Base-by-base conservation (phyloP, 2,329 filamentous ascomycete species). In the Ophidiomyces ophidiicola region DNA sequence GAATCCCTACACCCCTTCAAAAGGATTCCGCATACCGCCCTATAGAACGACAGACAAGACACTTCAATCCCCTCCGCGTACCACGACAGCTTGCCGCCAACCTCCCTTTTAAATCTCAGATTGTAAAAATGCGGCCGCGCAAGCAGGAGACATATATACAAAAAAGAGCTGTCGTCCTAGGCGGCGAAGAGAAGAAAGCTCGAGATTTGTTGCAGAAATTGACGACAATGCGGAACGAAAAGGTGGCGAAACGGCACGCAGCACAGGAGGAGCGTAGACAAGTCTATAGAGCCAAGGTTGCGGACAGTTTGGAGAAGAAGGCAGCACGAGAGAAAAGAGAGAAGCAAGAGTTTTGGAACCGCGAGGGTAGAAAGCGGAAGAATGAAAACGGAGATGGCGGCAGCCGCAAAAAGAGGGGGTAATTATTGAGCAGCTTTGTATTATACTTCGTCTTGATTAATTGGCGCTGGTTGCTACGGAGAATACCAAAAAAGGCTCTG, bases 171-270 rank as follows among this genome's bases (percentile, higher is more conserved):
- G 85, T 96, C n/a, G 76, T 93, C 17, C 63, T 84, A 11, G 71
- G 80, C 8, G 79, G 79, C 18, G 88, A 96, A 60, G 90, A 98
- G 71, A 85, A 81, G 70, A 81, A 80, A 60, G 86, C 86, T 3
- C 71, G 90, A 21, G 78, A 86, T 50, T 68, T 98, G 48, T 80
- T 98, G 77, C 82, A 93, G 66, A 90, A 94, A 69, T 74, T 98
- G 37, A 81, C 83, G 55, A 88, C 87, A 11, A 68, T 98, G 54
- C 70, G 86, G 49, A 94, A 92, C 54, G 90, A 96, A 55, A 90
- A 92, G 59, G 75, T 80, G 20, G 83, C 82, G 50, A 92, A 90
- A 69, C 69, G 90, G 32, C 64, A 76, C 15, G 78, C 70, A 42
- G 88, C 88, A 64, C 90, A 98, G 69, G 87, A 94, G 54, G 84